A percentile compares a stretch with the other conserved stretches of the same genome.
These are phyloP conservation scores for Leptodontidium sp. DNA, from an alignment of 2,329 filamentous ascomycete genomes.

Conservation along the genomic window DNA sequence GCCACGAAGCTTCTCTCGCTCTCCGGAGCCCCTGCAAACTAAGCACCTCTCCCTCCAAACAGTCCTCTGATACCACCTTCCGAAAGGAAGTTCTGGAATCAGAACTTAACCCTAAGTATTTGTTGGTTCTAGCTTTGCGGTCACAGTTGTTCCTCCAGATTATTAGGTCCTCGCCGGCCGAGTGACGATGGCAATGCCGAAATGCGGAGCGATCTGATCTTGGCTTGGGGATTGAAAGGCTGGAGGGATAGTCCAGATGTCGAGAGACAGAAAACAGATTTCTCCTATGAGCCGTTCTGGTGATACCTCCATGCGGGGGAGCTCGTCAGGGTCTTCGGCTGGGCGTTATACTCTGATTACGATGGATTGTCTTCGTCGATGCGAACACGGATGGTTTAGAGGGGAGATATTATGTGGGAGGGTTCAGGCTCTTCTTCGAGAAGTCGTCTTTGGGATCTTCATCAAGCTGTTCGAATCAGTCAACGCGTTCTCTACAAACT, in stretches of 20 bases:
- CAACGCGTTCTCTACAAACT: constrained; percentile 43
- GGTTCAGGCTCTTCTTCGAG: constrained; percentile 50
- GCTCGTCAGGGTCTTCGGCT: constrained; percentile 77
- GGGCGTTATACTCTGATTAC: constrained; percentile 72
- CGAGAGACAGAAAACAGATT: constrained; percentile 59
- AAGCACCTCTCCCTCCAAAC: constrained; percentile 79
- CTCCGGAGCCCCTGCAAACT: constrained; percentile 48
- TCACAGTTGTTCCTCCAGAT: constrained; percentile 72
- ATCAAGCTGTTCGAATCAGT: constrained; percentile 40
- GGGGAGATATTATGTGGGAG: constrained; percentile 53
- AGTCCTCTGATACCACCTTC: constrained; percentile 82
- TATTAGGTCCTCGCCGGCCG: constrained; percentile 62
- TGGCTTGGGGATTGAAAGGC: constrained; percentile 56
- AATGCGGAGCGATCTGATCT: constrained; percentile 62
- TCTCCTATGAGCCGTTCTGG: constrained; percentile 77
- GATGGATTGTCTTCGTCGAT: constrained; percentile 62
- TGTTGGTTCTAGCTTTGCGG: constrained; percentile 80
- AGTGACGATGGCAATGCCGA: constrained; percentile 45
- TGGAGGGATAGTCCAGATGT: constrained; percentile 66
- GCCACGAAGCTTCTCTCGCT: constrained; percentile 57
- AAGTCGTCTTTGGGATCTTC: constrained; percentile 61
- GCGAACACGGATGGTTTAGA: constrained; percentile 46
- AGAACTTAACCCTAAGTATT: constrained; percentile 98
- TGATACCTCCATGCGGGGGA: constrained; percentile 79
- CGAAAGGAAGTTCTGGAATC: constrained; percentile 73